phyloP scores from a whole-genome alignment of 805 yeast species.

The Tetrapisispora namnaoensis region DNA sequence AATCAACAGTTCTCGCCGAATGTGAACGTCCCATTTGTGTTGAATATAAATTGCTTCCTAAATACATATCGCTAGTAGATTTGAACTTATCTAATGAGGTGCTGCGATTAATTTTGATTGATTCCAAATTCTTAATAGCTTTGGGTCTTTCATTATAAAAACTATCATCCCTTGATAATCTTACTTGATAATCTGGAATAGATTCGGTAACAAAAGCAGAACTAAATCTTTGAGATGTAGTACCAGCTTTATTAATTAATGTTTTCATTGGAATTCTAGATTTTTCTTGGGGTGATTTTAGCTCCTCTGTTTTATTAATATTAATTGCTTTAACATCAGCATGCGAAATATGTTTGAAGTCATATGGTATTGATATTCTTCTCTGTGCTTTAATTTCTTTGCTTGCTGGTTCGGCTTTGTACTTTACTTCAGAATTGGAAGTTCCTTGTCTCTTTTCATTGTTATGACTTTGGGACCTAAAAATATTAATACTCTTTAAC shows the following conservation, averaged over 20 bases:
- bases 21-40: background rate
- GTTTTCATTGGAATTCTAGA: background rate
- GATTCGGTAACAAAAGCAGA: conserved; percentile 9
- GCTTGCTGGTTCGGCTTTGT: background rate
- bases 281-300: background rate
- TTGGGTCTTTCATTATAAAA: conserved; percentile 2
- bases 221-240: conserved; percentile 1
- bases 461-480: background rate
- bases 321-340: conserved; percentile 16
- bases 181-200: conserved; percentile 5
- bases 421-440: background rate
- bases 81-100: background rate
- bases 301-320: background rate
- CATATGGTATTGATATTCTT: conserved; percentile 32
- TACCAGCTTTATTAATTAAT: background rate
- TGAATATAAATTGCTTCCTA: background rate
- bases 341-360: conserved; percentile 34
- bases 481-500: background rate
- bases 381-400: conserved; percentile 1
- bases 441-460: background rate
- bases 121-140: conserved; percentile 1
- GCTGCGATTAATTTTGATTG: background rate
- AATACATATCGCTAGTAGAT: background rate
- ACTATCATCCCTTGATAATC: conserved; percentile 1
- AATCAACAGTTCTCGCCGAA: background rate